Evolutionary conservation across 2,329 filamentous ascomycete genomes (phyloP).

Genomic region (Colletotrichum musicola): DNA sequence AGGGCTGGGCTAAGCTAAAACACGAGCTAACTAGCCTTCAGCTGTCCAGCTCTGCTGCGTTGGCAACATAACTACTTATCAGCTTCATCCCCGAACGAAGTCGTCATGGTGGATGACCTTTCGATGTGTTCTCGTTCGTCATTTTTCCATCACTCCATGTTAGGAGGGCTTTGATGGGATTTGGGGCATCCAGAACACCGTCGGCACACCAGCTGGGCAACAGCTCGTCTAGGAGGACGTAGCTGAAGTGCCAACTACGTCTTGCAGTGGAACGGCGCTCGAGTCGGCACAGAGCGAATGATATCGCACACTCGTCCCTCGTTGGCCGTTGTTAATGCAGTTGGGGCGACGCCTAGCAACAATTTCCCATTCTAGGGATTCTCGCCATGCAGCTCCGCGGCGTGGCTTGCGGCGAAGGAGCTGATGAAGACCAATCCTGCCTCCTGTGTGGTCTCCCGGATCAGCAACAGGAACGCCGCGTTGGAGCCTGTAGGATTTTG

Average conservation of each 20-base stretch:
- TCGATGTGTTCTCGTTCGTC: background rate
- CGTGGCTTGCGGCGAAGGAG: conserved; percentile 21
- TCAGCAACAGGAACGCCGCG: background rate
- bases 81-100: background rate
- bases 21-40: conserved; percentile 15
- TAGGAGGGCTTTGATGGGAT: conserved; percentile 3
- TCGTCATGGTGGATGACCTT: background rate
- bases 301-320: background rate
- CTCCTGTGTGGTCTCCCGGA: conserved; percentile 1
- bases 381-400: conserved; percentile 12
- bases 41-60: conserved; percentile 23
- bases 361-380: background rate
- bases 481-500: background rate
- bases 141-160: background rate
- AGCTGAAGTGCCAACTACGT: conserved; percentile 2
- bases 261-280: conserved; percentile 2
- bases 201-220: background rate
- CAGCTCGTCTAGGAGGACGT: background rate
- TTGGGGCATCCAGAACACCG: background rate
- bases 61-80: conserved; percentile 29
- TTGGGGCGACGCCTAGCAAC: background rate
- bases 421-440: background rate
- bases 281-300: background rate
- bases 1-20: conserved; percentile 26
- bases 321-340: background rate